phyloP scores from a whole-genome alignment of 202 grass and related monocot species.

The Panicum virgatum region DNA sequence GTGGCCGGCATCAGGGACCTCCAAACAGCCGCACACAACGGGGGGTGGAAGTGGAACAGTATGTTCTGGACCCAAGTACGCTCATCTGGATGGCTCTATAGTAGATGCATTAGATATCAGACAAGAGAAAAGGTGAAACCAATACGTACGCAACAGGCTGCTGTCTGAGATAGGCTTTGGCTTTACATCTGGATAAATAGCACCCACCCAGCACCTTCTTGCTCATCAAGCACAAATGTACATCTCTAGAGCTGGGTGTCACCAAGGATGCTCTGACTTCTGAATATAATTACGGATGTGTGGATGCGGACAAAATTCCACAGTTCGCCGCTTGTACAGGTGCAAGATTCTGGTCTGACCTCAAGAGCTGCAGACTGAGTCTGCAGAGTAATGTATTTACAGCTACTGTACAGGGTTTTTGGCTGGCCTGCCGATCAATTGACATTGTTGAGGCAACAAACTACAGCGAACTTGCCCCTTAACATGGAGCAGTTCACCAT shows the following conservation, averaged over 20 bases:
- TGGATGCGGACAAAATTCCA: slow-evolving; percentile 31
- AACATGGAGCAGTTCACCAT: slow-evolving; percentile 68
- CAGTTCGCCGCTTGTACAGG: slow-evolving; percentile 17
- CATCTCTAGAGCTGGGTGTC: slow-evolving; percentile 25
- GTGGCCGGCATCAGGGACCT: slow-evolving; percentile 44
- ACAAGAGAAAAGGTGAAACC: slow-evolving; percentile 22
- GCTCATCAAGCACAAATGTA: slow-evolving; percentile 38
- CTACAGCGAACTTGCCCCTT: slow-evolving; percentile 70
- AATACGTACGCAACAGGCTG: slow-evolving; percentile 24
- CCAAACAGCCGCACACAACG: slow-evolving; percentile 28
- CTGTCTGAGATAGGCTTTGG: slow-evolving; percentile 36
- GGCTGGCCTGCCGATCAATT: slow-evolving; percentile 60
- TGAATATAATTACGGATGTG: slow-evolving; percentile 24
- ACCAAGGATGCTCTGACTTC: slow-evolving; percentile 31
- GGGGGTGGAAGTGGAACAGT: not conserved
- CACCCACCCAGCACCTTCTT: slow-evolving; percentile 38
- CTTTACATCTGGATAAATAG: slow-evolving; percentile 53
- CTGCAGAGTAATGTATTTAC: slow-evolving; percentile 43
- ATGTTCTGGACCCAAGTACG: slow-evolving; percentile 31
- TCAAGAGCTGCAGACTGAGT: not conserved
- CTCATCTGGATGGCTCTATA: slow-evolving; percentile 30
- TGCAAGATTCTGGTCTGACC: slow-evolving; percentile 21
- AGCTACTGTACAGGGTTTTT: slow-evolving; percentile 48
- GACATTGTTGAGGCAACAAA: slow-evolving; percentile 75
- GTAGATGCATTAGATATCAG: slow-evolving; percentile 29